Conservation (phyloP, 495 filamentous ascomycete genomes). For the Copromyces sp. region DNA sequence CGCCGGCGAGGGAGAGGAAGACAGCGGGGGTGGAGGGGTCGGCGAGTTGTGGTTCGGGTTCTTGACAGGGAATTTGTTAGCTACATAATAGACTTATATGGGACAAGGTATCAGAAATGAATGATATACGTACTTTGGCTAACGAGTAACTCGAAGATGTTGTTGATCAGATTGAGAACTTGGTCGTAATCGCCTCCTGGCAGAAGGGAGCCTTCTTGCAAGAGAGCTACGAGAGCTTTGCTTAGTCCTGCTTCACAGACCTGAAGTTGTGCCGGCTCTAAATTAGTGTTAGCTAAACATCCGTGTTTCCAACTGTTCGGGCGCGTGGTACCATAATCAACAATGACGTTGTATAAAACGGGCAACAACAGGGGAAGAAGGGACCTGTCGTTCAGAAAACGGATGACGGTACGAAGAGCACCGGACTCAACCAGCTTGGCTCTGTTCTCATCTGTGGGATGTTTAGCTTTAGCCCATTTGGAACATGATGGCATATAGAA, state of each 20-base stretch:
- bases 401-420: slow-evolving; percentile 46
- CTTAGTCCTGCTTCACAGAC: slow-evolving; percentile 35
- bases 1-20: slow-evolving; percentile 25
- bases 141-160: slow-evolving; percentile 39
- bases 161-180: slow-evolving; percentile 32
- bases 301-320: background rate
- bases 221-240: slow-evolving; percentile 27
- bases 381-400: slow-evolving; percentile 39
- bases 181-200: slow-evolving; percentile 9
- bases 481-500: background rate
- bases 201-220: slow-evolving; percentile 24
- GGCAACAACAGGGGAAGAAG: slow-evolving; percentile 48
- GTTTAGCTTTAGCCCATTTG: slow-evolving; percentile 1
- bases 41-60: slow-evolving; percentile 25
- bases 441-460: slow-evolving; percentile 56
- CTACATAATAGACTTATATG: no score
- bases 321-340: slow-evolving; percentile 54
- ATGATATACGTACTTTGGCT: slow-evolving; percentile 26
- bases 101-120: background rate
- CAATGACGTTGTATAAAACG: slow-evolving; percentile 63
- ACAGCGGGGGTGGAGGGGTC: slow-evolving; percentile 22
- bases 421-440: slow-evolving; percentile 51
- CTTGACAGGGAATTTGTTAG: slow-evolving; percentile 12
- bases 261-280: slow-evolving; percentile 45
- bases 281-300: background rate